Conservation (phyloP, 108 stramenopile species). For the Cyclotella cryptica region DNA sequence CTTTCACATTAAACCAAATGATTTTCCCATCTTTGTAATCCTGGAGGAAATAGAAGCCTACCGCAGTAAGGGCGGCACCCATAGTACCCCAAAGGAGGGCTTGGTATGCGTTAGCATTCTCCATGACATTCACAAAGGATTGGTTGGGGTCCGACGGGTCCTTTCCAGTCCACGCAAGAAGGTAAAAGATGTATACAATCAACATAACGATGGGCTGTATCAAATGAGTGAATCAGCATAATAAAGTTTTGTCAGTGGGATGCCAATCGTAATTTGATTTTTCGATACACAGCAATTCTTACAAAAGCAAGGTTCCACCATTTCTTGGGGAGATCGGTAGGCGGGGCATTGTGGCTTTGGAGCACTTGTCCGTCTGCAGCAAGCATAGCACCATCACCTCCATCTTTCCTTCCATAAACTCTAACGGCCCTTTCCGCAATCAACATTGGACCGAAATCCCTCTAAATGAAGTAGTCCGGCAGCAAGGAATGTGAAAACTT, state of each 20-base stretch:
- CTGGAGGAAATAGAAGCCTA: constrained; percentile 44
- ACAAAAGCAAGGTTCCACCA: constrained; percentile 25
- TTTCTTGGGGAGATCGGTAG: constrained; percentile 54
- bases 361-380: constrained; percentile 18
- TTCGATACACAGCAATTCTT: not conserved
- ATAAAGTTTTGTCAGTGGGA: not conserved
- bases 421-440: constrained; percentile 63
- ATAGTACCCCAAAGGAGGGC: constrained; percentile 68
- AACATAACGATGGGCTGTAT: constrained; percentile 33
- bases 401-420: constrained; percentile 68
- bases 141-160: constrained; percentile 40
- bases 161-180: constrained; percentile 58
- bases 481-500: no score
- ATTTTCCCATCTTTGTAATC: constrained; percentile 4
- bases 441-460: constrained; percentile 79
- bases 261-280: not conserved
- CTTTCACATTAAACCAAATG: constrained; percentile 14
- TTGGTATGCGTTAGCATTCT: constrained; percentile 56
- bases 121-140: constrained; percentile 58
- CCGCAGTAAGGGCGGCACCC: constrained; percentile 50
- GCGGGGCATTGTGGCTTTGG: constrained; percentile 25
- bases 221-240: no score
- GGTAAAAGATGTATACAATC: constrained; percentile 63
- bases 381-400: constrained; percentile 58
- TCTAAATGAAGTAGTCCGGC: no score